Percentiles rank a stretch among this genome's conserved stretches.
These are phyloP conservation scores for Triticum aestivum DNA, from an alignment of 176 grass and related monocot species.

Conservation along the genomic window IWGSC_CS_RefSeq_v2.1 NC_057798.1:749536251-749536750, in stretches of 20 bases:
- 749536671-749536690: no score
- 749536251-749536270: constrained; percentile 23
- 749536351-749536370: constrained; percentile 30
- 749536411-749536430: neutral
- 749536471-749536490: no score
- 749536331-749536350: constrained; percentile 46
- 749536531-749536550: constrained; percentile 18
- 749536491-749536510: neutral
- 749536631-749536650: constrained; percentile 8
- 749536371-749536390: neutral
- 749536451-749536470: neutral
- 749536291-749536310: constrained; percentile 44
- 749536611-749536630: constrained; percentile 16
- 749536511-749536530: neutral
- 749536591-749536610: constrained; percentile 1
- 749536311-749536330: constrained; percentile 39
- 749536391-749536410: neutral
- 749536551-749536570: neutral
- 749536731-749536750: no score
- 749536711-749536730: no score
- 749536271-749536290: constrained; percentile 28
- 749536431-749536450: neutral
- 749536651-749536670: neutral
- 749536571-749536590: neutral
- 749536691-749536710: no score